phyloP scores from a whole-genome alignment of 2,329 filamentous ascomycete genomes.

The Ascomycota sp. region DNA sequence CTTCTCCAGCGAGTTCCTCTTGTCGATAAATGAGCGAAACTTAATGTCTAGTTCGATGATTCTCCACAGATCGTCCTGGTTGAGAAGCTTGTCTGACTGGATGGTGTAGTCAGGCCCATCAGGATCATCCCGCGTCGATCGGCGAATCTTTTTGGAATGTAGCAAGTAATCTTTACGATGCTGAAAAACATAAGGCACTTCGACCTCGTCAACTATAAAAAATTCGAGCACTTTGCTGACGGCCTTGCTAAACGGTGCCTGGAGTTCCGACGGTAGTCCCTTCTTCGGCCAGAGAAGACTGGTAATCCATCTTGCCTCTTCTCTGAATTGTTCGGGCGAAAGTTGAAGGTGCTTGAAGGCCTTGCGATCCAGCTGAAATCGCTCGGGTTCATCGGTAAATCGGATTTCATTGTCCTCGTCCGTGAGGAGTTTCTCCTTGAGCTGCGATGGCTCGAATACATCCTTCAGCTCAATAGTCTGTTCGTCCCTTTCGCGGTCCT shows the following conservation, averaged over 20 bases:
- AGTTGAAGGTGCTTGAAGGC: slow-evolving; percentile 69
- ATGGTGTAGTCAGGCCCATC: slow-evolving; percentile 55
- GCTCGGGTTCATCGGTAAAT: slow-evolving; percentile 73
- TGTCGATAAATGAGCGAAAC: slow-evolving; percentile 81
- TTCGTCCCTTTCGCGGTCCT: slow-evolving; percentile 58
- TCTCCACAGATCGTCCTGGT: slow-evolving; percentile 85
- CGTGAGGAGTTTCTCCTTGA: slow-evolving; percentile 84
- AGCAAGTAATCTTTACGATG: slow-evolving; percentile 97
- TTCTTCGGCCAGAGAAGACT: slow-evolving; percentile 82
- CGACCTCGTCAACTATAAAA: slow-evolving; percentile 82
- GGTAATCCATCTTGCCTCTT: slow-evolving; percentile 84
- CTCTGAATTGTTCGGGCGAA: slow-evolving; percentile 65
- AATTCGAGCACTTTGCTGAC: slow-evolving; percentile 88
- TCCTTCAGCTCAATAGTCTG: slow-evolving; percentile 86
- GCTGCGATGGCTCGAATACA: slow-evolving; percentile 90
- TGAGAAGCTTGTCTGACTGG: slow-evolving; percentile 69
- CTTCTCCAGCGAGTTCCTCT: slow-evolving; percentile 67
- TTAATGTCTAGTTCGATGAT: slow-evolving; percentile 90
- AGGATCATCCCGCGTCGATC: slow-evolving; percentile 41
- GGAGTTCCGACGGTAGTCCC: slow-evolving; percentile 47
- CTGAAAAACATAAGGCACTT: slow-evolving; percentile 94
- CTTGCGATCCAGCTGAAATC: slow-evolving; percentile 80
- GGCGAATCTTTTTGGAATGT: slow-evolving; percentile 53
- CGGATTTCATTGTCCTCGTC: slow-evolving; percentile 89
- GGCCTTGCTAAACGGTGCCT: slow-evolving; percentile 67